These are phyloP conservation scores for Sesbania bispinosa DNA, from an alignment of 306 rosid species.

Conservation along the genomic window DNA sequence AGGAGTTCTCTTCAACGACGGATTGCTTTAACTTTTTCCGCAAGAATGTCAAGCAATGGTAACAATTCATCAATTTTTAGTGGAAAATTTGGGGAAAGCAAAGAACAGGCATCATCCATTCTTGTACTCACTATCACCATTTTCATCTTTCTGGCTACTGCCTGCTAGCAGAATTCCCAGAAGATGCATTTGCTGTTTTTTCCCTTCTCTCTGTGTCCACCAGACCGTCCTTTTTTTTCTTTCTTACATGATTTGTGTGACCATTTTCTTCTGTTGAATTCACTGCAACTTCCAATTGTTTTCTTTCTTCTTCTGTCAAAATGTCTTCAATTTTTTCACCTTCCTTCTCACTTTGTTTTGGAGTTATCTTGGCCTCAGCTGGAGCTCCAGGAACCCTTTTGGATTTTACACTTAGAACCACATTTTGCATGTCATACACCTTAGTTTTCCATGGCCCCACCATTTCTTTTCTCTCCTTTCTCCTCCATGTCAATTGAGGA, in stretches of 20 bases:
- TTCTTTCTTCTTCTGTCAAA: conserved; percentile 78
- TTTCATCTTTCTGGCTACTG: conserved; percentile 40
- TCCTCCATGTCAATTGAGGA: conserved; percentile 85
- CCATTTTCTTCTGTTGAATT: conserved; percentile 55
- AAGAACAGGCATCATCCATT: conserved; percentile 76
- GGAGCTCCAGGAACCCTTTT: conserved; percentile 69
- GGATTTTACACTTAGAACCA: conserved; percentile 65
- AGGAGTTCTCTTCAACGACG: conserved; percentile 91
- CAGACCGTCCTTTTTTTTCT: conserved; percentile 63
- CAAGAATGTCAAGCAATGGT: conserved; percentile 90
- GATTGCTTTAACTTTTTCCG: conserved; percentile 83
- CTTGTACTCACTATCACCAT: conserved; percentile 55
- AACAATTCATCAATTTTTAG: conserved; percentile 71
- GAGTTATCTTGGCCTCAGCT: conserved; percentile 43
- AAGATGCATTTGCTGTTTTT: conserved; percentile 34
- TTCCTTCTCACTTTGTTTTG: conserved; percentile 48
- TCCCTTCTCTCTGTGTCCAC: conserved; percentile 65
- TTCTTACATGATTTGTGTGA: conserved; percentile 36
- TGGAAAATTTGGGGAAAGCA: conserved; percentile 84
- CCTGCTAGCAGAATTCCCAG: conserved; percentile 34
- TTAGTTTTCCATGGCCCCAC: conserved; percentile 83
- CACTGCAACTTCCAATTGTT: conserved; percentile 65
- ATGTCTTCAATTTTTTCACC: conserved; percentile 49
- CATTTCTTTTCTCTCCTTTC: conserved; percentile 73
- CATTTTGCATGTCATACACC: conserved; percentile 92